Evolutionary conservation across 257 asterid genomes (phyloP).

Genomic region (Nicotiana paniculata): DNA sequence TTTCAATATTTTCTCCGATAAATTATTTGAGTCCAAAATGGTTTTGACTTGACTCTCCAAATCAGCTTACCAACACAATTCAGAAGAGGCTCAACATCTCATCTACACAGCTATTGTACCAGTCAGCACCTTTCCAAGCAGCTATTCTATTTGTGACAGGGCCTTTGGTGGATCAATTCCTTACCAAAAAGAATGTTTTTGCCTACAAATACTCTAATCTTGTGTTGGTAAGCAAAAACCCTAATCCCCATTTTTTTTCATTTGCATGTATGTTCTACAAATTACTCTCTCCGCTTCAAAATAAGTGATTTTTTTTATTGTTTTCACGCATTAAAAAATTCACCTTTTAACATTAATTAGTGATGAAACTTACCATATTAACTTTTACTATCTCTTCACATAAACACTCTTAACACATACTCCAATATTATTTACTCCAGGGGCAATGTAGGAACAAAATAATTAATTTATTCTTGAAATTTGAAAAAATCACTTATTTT

Average conservation of each 20-base stretch:
- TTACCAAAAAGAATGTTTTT: slow-evolving; percentile 66
- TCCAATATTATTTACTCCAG: too few species aligned
- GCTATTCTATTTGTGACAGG: slow-evolving; percentile 69
- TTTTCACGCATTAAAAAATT: too few species aligned
- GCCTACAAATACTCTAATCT: slow-evolving; percentile 57
- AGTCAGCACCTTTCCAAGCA: slow-evolving; percentile 90
- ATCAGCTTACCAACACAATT: slow-evolving; percentile 85
- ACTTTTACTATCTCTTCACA: too few species aligned
- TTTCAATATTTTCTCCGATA: not conserved
- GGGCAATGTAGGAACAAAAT: too few species aligned
- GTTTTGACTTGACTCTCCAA: not conserved
- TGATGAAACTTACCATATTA: too few species aligned
- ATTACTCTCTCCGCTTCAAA: not conserved
- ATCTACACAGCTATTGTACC: slow-evolving; percentile 72
- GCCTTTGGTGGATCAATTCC: slow-evolving; percentile 67
- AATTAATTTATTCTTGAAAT: too few species aligned
- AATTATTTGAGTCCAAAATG: not conserved
- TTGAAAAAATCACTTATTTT: too few species aligned
- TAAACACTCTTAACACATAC: too few species aligned
- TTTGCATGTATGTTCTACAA: not conserved
- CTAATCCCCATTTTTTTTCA: not conserved
- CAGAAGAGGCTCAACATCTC: slow-evolving; percentile 80
- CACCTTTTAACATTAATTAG: too few species aligned
- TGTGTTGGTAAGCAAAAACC: slow-evolving; percentile 42
- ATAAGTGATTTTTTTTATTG: too few species aligned